Conservation (phyloP, 1,284 basidiomycete species). For the Inonotus hispidus region DNA sequence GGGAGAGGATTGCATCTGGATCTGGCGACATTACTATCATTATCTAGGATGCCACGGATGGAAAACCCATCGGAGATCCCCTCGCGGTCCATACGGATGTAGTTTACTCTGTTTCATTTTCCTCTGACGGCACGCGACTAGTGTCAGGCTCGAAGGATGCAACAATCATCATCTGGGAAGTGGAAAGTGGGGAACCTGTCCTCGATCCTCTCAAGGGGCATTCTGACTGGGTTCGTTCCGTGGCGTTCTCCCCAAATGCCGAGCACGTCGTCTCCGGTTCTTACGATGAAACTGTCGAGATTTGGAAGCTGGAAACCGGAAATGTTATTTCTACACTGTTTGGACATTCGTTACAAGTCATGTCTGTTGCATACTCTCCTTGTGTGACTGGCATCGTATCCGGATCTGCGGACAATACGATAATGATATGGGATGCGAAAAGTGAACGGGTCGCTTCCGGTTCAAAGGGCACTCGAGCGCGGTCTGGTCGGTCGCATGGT, state of each 20-base stretch:
- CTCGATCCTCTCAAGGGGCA: constrained; percentile 5
- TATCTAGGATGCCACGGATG: background rate
- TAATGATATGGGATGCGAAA: background rate
- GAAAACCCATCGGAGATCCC: background rate
- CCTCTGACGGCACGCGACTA: background rate
- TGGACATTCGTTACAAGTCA: constrained; percentile 4
- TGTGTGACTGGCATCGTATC: constrained; percentile 17
- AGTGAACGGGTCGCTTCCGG: background rate
- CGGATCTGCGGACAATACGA: constrained; percentile 5
- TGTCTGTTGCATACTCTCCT: constrained; percentile 17
- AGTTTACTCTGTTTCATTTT: background rate
- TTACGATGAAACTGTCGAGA: constrained; percentile 13
- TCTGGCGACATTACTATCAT: background rate
- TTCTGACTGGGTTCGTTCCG: background rate
- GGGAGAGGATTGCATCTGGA: background rate
- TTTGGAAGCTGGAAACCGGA: constrained; percentile 15
- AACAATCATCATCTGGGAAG: background rate
- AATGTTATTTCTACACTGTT: background rate
- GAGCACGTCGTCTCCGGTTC: background rate
- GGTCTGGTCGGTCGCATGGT: background rate
- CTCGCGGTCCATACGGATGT: background rate
- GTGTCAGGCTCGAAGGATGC: background rate
- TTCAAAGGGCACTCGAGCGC: background rate
- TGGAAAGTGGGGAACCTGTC: background rate
- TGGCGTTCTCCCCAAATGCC: constrained; percentile 8